Evolutionary conservation across 2,329 filamentous ascomycete species (phyloP), one percentile per base, ranked within the genome.

Genomic region (Elsinoe fawcettii): DNA sequence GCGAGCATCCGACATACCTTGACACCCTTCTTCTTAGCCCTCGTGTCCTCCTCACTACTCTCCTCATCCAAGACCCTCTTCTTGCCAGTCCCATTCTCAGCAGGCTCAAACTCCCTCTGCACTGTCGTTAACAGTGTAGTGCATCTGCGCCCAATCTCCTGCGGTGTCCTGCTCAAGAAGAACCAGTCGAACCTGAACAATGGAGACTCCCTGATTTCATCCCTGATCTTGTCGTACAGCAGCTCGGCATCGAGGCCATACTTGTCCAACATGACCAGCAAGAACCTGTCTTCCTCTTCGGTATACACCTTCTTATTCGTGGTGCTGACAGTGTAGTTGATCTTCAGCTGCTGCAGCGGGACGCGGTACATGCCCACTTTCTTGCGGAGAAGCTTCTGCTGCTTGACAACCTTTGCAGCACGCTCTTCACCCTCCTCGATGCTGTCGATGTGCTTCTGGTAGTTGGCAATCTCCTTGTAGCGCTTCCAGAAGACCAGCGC

Each of bases 241-340:
- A 83, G 83, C 66, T 97, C 92, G 1, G 87, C 87, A 69, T 99
- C 95, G 34, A 99, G 85, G 5, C 95, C 93, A 65, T 90, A 87
- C 71, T 86, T 88, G 73, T 99, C 90, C 5, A 99, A 80, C 74
- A 96, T 86, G 51, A 99, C 92, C 32, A 99, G 80, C 55, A 99
- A 74, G 74, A 99, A 99, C 2, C 93, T 84, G 69, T 99, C 93
- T 71, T 99, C 93, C 69, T 99, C 93, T 70, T 99, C 95, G 0
- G 91, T 97, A 70, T 99, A 99, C 1, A 99, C 91, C 76, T 99
- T 99, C 77, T 99, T 99, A 81, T 99, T 99, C 8, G 95, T 99
- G 1, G 93, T 99, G 5, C 90, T 96, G 25, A 99, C 93, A 0
- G 91, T 96, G 73, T 99, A 99, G 75, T 96, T 97, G 76, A 99